Base-by-base conservation (phyloP, 2,329 filamentous ascomycete genomes). In the Monosporascus sp. region DNA sequence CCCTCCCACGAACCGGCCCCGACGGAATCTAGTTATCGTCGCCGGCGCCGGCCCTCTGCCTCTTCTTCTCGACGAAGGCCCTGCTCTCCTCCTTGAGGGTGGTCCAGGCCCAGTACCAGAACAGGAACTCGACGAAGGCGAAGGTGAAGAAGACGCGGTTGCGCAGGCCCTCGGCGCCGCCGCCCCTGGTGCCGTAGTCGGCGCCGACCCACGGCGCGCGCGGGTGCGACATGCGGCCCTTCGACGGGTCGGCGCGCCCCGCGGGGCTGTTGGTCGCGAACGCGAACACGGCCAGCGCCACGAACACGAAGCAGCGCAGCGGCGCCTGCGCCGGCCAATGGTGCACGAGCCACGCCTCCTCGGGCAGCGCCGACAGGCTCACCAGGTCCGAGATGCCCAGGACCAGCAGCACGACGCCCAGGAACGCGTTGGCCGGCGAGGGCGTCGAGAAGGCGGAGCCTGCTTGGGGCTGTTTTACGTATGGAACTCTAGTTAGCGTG, bases 101-200 rank as follows among this genome's bases (percentile, higher is more conserved):
- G 31, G 86, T 77, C 78, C 84, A 90, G 24, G 83, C 84, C 91
- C 91, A 96, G 70, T 96, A 91, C 90, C 91, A 96, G 56, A 81
- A 80, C 60, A 90, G 77, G 68, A 90, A 82, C 75, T 97, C 92
- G 65, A 96, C 66, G 63, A 96, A 94, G 8, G 84, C 84, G 71
- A 90, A 94, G 0, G 88, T 85, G 67, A 97, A 95, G 41, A 96
- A 83, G 41, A 96, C 75, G 49, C 90, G 82, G 67, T 95, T 96
- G 74, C 92, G 90, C 62, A 96, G 70, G 24, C 82, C 80, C 57
- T 91, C 86, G 5, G 22, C 43, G 48, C 83, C 76, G 57, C 72
- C 84, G 65, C 68, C 63, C 48, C 68, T 65, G 37, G 72, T 68
- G 49, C 66, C 58, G 57, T 74, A 73, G 27, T 63, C 54, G 15